Evolutionary conservation across 176 grass and related monocot genomes (phyloP).

Genomic region (Pharus latifolius): DNA sequence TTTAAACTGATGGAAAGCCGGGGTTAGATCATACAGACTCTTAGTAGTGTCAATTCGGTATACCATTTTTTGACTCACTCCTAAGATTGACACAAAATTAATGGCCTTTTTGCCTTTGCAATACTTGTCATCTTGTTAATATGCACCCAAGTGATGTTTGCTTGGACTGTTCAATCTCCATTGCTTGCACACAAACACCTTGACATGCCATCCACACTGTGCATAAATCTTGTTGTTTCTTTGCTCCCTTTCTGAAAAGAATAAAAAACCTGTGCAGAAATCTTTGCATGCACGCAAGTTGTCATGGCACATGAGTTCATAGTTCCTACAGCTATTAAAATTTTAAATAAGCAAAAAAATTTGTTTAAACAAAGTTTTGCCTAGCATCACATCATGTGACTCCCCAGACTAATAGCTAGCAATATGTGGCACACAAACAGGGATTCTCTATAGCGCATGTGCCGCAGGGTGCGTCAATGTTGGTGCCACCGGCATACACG

Average conservation of each 20-base stretch:
- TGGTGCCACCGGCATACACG: constrained; percentile 47
- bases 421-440: not conserved
- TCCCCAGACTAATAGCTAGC: constrained; percentile 3
- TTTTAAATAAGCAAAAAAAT: too few species aligned
- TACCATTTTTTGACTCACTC: too few species aligned
- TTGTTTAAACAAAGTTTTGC: not conserved
- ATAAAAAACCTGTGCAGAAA: constrained; percentile 9
- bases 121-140: too few species aligned
- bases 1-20: too few species aligned
- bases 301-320: not conserved
- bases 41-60: too few species aligned
- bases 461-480: constrained; percentile 19
- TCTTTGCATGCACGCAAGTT: constrained; percentile 31
- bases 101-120: too few species aligned
- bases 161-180: not conserved
- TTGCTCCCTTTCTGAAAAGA: not conserved
- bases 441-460: constrained; percentile 39
- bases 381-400: constrained; percentile 25
- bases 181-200: constrained; percentile 35
- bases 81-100: too few species aligned
- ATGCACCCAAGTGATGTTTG: not conserved
- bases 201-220: constrained; percentile 13
- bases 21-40: too few species aligned
- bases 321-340: not conserved
- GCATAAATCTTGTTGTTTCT: not conserved